Evolutionary conservation across 805 yeast species (phyloP).

Genomic region (Kazachstania bromeliacearum): DNA sequence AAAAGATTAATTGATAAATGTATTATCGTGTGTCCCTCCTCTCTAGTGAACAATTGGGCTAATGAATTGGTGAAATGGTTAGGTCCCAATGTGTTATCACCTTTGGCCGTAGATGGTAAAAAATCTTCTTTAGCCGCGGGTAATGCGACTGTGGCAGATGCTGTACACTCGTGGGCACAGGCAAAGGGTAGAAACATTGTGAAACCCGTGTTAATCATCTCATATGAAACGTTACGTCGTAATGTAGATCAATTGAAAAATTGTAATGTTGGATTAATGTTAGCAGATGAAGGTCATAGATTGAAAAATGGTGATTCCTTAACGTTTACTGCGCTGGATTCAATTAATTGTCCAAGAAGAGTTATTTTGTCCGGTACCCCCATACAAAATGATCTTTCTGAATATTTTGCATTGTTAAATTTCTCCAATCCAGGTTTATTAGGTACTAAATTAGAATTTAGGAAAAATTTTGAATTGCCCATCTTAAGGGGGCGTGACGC

Average conservation of each 20-base stretch:
- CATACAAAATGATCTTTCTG: conserved; percentile 89
- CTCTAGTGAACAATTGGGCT: conserved; percentile 93
- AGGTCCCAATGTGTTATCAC: conserved; percentile 82
- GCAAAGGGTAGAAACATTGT: conserved; percentile 85
- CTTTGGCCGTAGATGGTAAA: conserved; percentile 89
- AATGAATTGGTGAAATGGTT: conserved; percentile 92
- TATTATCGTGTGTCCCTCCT: conserved; percentile 90
- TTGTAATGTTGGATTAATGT: conserved; percentile 74
- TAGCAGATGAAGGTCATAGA: conserved; percentile 83
- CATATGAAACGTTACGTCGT: conserved; percentile 86
- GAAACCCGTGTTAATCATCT: conserved; percentile 85
- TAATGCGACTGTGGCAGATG: conserved; percentile 49
- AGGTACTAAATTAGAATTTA: conserved; percentile 76
- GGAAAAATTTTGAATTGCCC: conserved; percentile 72
- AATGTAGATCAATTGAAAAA: conserved; percentile 67
- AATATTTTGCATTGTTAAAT: conserved; percentile 79
- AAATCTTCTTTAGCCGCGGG: conserved; percentile 43
- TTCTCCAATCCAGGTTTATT: conserved; percentile 92
- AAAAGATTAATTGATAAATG: conserved; percentile 78
- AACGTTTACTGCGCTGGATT: conserved; percentile 78
- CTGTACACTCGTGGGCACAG: conserved; percentile 73
- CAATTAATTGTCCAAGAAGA: conserved; percentile 77
- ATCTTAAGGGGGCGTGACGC: conserved; percentile 86
- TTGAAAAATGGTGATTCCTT: conserved; percentile 83
- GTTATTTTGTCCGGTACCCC: conserved; percentile 96